Conservation (phyloP, 1,284 basidiomycete genomes). For the Exobasidium cylindrosporum region DNA sequence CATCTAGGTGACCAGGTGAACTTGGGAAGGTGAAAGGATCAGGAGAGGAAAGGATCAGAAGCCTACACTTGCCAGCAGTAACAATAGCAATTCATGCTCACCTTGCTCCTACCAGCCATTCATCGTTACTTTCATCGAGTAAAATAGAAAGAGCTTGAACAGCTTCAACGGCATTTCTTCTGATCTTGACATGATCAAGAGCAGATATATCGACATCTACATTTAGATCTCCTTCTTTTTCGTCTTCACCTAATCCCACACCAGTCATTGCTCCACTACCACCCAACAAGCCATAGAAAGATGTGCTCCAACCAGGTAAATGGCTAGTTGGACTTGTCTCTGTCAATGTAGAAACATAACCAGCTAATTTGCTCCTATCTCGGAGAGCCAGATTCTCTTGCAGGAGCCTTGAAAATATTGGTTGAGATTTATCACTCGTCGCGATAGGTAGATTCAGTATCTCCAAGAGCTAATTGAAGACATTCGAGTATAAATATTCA, state of each 20-base stretch:
- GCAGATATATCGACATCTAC: slow-evolving; percentile 25
- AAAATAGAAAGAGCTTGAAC: slow-evolving; percentile 24
- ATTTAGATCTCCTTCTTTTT: slow-evolving; percentile 24
- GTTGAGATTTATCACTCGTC: not conserved
- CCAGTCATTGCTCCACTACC: slow-evolving; percentile 27
- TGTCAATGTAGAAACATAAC: not conserved
- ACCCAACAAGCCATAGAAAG: slow-evolving; percentile 27
- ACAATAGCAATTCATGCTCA: not conserved
- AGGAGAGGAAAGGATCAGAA: not conserved
- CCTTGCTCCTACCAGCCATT: slow-evolving; percentile 4
- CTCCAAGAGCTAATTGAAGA: not conserved
- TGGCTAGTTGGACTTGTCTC: slow-evolving; percentile 24
- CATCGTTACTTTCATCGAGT: slow-evolving; percentile 18
- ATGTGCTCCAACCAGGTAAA: slow-evolving; percentile 30
- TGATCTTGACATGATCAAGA: slow-evolving; percentile 28
- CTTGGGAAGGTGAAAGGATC: slow-evolving; percentile 13
- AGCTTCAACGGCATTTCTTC: slow-evolving; percentile 20
- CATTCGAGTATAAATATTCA: too few relatives aligned
- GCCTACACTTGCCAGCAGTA: not conserved
- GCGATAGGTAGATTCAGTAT: not conserved
- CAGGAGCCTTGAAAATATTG: not conserved
- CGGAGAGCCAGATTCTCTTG: slow-evolving; percentile 25
- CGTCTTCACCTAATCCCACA: slow-evolving; percentile 20
- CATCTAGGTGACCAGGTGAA: slow-evolving; percentile 23
- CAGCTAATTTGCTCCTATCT: not conserved